Evolutionary conservation across 1,139 yeast genomes (phyloP).

Genomic region (Debaryomyces robertsiae): DNA sequence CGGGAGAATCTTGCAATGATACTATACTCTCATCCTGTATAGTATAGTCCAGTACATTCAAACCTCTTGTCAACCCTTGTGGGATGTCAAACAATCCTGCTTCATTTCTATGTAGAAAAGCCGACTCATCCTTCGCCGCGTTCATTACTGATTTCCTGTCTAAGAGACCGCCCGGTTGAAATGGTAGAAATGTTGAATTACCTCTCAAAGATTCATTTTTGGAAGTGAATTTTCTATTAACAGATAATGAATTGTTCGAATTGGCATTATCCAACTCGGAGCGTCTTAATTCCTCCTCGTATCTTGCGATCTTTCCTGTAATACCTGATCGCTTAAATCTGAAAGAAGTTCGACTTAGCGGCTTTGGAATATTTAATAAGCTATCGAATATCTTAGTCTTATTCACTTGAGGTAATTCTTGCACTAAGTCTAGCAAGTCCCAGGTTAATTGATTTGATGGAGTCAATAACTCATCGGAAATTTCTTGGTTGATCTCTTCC

Average conservation of each 20-base stretch:
- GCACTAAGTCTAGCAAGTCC: slow-evolving; percentile 60
- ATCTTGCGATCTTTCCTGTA: slow-evolving; percentile 64
- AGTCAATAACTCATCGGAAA: slow-evolving; percentile 34
- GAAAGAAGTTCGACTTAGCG: slow-evolving; percentile 56
- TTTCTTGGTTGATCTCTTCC: slow-evolving; percentile 8
- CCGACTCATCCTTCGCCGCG: slow-evolving; percentile 33
- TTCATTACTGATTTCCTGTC: slow-evolving; percentile 28
- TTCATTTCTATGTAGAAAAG: slow-evolving; percentile 63
- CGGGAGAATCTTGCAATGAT: slow-evolving; percentile 14
- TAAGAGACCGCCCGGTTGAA: slow-evolving; percentile 88
- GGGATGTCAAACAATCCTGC: slow-evolving; percentile 82
- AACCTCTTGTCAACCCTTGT: slow-evolving; percentile 79
- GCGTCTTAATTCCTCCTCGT: slow-evolving; percentile 59
- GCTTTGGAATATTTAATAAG: slow-evolving; percentile 53
- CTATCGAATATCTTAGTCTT: slow-evolving; percentile 37
- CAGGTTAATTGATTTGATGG: slow-evolving; percentile 58
- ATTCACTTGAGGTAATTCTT: slow-evolving; percentile 42
- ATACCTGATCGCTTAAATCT: slow-evolving; percentile 75
- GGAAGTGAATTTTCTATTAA: slow-evolving; percentile 67
- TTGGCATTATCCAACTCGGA: slow-evolving; percentile 55
- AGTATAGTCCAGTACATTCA: slow-evolving; percentile 30
- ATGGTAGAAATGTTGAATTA: slow-evolving; percentile 76
- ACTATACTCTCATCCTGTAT: slow-evolving; percentile 14
- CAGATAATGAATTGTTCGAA: slow-evolving; percentile 70
- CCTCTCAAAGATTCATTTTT: slow-evolving; percentile 69